These are phyloP conservation scores for Botryotinia convoluta DNA, from an alignment of 2,329 filamentous ascomycete species.

Conservation along the genomic window DNA sequence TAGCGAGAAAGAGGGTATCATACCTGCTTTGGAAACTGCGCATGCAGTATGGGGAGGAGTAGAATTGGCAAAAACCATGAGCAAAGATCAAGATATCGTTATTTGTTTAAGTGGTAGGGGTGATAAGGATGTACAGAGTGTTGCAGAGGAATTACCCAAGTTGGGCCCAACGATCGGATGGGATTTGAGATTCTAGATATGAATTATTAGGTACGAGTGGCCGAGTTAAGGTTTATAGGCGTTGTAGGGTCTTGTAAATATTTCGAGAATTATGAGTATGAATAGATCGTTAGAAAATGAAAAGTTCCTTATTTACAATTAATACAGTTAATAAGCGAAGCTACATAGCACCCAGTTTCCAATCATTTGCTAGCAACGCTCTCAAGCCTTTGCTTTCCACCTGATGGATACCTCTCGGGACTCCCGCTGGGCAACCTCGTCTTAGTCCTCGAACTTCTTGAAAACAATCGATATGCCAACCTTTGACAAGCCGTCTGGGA, in stretches of 20 bases:
- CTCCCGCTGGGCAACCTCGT: constrained; percentile 9
- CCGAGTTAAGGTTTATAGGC: neutral
- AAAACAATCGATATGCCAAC: constrained; percentile 1
- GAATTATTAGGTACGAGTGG: neutral
- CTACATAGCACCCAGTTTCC: neutral
- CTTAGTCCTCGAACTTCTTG: constrained; percentile 12
- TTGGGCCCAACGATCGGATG: constrained; percentile 84
- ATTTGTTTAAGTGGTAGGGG: constrained; percentile 91
- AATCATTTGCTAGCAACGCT: constrained; percentile 20
- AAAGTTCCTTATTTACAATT: neutral
- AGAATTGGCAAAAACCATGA: constrained; percentile 89
- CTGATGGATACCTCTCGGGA: constrained; percentile 11
- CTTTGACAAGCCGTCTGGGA: constrained; percentile 51
- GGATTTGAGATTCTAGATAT: constrained; percentile 59
- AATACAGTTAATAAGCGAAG: neutral
- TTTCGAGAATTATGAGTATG: neutral
- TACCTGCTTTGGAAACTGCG: constrained; percentile 89
- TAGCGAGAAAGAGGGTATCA: constrained; percentile 89
- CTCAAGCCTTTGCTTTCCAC: constrained; percentile 20
- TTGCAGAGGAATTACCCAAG: constrained; percentile 87
- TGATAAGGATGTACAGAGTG: constrained; percentile 98
- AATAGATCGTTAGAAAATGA: neutral
- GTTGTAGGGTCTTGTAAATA: constrained; percentile 13
- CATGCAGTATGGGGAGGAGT: constrained; percentile 90
- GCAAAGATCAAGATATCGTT: constrained; percentile 83